phyloP scores from a whole-genome alignment of 495 filamentous ascomycete genomes.

The Penicillium mononematosum region DNA sequence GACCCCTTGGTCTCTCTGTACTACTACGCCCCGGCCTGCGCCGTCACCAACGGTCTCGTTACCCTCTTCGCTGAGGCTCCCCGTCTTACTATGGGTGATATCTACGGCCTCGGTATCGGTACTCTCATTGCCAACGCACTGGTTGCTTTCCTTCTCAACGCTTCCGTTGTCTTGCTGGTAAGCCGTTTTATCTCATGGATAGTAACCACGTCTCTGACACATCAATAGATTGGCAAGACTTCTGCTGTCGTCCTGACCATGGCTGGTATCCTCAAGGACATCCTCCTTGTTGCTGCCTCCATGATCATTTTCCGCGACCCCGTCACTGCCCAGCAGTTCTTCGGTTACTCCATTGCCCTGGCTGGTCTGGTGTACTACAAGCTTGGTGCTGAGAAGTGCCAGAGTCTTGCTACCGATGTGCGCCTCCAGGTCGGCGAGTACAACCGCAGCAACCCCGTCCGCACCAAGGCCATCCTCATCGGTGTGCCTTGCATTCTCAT shows the following conservation, averaged over 20 bases:
- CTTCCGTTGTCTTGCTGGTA: constrained; percentile 87
- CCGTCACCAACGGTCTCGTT: constrained; percentile 73
- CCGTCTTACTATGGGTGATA: constrained; percentile 62
- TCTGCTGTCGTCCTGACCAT: constrained; percentile 92
- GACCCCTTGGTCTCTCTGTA: constrained; percentile 89
- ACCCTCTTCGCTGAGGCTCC: constrained; percentile 73
- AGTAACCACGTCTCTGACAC: constrained; percentile 22
- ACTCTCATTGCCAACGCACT: constrained; percentile 74
- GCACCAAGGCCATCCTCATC: constrained; percentile 66
- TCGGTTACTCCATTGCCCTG: constrained; percentile 92
- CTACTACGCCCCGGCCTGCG: constrained; percentile 89
- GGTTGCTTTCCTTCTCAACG: constrained; percentile 80
- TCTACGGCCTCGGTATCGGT: constrained; percentile 67
- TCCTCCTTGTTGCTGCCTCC: constrained; percentile 81
- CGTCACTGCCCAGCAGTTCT: constrained; percentile 79
- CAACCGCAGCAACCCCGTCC: constrained; percentile 59
- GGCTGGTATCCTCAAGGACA: constrained; percentile 94
- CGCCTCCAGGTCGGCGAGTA: constrained; percentile 47
- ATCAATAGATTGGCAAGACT: constrained; percentile 84
- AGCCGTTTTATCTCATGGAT: constrained; percentile 22
- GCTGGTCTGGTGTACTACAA: constrained; percentile 95
- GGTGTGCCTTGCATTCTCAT: constrained; percentile 53
- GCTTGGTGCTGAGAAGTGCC: constrained; percentile 75
- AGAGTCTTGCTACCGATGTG: constrained; percentile 62
- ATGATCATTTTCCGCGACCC: constrained; percentile 84